Percentiles rank a stretch among this genome's conserved stretches.
phyloP scores from a whole-genome alignment of 345 rosid genomes.

The Linum usitatissimum region DNA sequence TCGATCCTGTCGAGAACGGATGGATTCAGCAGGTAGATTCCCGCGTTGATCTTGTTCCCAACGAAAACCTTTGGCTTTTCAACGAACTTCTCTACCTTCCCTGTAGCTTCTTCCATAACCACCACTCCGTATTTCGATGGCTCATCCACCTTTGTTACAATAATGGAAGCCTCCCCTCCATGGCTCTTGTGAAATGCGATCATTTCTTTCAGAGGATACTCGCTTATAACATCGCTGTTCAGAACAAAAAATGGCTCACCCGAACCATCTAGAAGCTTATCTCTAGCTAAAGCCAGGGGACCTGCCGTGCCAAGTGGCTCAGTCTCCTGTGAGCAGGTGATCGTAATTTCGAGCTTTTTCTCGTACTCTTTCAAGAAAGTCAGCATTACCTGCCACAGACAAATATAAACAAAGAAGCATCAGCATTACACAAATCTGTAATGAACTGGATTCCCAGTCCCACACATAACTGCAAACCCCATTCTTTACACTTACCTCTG shows the following conservation, averaged over 20 bases:
- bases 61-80: constrained; percentile 86
- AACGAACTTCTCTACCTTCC: constrained; percentile 74
- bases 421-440: too few species aligned
- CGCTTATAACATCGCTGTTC: constrained; percentile 98
- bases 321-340: constrained; percentile 96
- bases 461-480: not conserved
- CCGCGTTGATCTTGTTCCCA: constrained; percentile 97
- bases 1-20: constrained; percentile 81
- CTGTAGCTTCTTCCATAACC: constrained; percentile 78
- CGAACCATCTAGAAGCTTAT: constrained; percentile 64
- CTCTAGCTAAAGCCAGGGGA: constrained; percentile 95
- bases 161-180: constrained; percentile 97
- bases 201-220: constrained; percentile 80
- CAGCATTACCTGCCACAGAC: constrained; percentile 58
- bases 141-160: constrained; percentile 99
- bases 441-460: not conserved
- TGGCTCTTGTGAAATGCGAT: constrained; percentile 78
- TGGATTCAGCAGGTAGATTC: constrained; percentile 82
- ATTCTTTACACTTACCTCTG: constrained; percentile 46
- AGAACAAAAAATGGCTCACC: constrained; percentile 95
- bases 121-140: constrained; percentile 98
- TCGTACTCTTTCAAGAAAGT: constrained; percentile 88
- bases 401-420: not conserved
- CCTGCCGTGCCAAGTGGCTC: constrained; percentile 99
- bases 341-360: constrained; percentile 72